Percentiles rank a stretch among this genome's conserved stretches.
phyloP scores from a whole-genome alignment of 495 filamentous ascomycete species.

The Margaritispora aquatica region DNA sequence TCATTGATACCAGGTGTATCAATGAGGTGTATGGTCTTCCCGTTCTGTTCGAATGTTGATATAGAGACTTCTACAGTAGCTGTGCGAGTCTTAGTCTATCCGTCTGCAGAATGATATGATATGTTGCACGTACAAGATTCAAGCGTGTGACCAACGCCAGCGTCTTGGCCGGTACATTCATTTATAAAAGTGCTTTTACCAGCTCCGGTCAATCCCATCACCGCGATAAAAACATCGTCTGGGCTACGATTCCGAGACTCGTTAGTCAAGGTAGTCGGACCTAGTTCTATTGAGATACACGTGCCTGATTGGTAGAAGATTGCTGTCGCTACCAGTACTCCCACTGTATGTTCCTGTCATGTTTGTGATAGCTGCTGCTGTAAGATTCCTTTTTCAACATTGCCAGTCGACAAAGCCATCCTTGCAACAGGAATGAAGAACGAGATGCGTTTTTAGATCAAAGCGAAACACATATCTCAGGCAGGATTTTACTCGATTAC shows the following conservation, averaged over 20 bases:
- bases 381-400: background rate
- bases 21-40: constrained; percentile 12
- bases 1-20: constrained; percentile 34
- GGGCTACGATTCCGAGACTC: background rate
- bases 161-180: background rate
- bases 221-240: background rate
- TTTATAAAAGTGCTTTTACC: constrained; percentile 2
- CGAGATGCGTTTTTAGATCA: background rate
- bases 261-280: background rate
- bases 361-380: background rate
- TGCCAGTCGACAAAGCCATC: background rate
- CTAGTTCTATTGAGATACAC: background rate
- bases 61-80: constrained; percentile 82
- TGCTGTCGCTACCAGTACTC: background rate
- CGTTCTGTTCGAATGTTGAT: background rate
- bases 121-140: constrained; percentile 2
- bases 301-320: background rate
- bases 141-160: background rate
- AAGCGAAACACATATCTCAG: background rate
- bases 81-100: constrained; percentile 29
- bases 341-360: background rate
- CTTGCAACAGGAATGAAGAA: background rate
- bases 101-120: background rate
- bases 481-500: background rate
- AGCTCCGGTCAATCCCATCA: constrained; percentile 3